Percentiles rank a stretch among this genome's conserved stretches.
Conservation (phyloP, 306 rosid species). For the Citrullus mucosospermus region DNA sequence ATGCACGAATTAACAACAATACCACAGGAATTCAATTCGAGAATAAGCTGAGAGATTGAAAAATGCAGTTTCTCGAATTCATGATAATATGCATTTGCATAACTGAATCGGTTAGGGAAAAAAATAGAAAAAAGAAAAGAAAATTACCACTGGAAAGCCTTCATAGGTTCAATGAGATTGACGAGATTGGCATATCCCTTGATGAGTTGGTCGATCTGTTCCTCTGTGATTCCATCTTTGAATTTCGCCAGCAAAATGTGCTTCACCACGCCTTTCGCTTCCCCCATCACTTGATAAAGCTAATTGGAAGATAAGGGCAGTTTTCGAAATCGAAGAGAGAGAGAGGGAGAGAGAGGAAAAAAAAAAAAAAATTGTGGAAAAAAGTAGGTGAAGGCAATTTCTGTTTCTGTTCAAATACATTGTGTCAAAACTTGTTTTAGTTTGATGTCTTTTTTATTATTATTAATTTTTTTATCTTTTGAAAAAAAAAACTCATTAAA, state of each 20-base stretch:
- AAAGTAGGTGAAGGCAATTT: no score
- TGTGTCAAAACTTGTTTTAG: no score
- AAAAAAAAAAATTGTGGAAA: no score
- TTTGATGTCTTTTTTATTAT: no score
- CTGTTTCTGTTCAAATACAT: no score
- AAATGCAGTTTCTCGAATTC: neutral
- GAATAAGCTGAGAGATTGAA: neutral
- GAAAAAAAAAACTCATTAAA: no score
- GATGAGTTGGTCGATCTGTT: conserved; percentile 38
- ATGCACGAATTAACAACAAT: neutral
- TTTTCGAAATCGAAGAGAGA: no score
- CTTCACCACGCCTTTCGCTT: conserved; percentile 54
- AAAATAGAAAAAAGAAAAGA: no score
- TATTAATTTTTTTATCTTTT: no score
- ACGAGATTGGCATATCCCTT: conserved; percentile 64
- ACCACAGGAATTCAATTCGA: neutral
- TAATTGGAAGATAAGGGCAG: no score
- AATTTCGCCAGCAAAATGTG: conserved; percentile 61
- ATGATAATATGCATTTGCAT: neutral
- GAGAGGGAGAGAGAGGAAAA: no score
- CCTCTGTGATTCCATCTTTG: conserved; percentile 39
- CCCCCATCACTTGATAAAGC: conserved; percentile 27
- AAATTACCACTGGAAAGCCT: conserved; percentile 65
- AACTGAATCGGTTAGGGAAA: neutral
- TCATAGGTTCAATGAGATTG: conserved; percentile 51